These are phyloP conservation scores for Zygosaccharomyces rouxii DNA, from an alignment of 805 yeast genomes.

Conservation along the genomic window DNA sequence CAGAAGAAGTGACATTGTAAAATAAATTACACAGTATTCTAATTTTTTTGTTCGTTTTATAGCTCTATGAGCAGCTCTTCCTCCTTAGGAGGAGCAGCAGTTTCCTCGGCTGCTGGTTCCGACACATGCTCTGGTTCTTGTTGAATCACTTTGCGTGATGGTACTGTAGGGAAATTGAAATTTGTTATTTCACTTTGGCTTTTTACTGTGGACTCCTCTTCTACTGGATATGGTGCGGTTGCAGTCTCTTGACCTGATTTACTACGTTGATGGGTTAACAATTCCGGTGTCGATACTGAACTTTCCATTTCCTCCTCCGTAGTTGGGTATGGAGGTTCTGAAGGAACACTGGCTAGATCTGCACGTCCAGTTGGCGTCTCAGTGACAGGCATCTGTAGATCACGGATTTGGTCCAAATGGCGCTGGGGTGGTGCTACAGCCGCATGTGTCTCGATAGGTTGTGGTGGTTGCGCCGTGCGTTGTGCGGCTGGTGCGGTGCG, in stretches of 20 bases:
- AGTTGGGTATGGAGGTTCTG: conserved; percentile 31
- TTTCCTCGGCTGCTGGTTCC: conserved; percentile 7
- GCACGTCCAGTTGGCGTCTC: background rate
- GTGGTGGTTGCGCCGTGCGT: background rate
- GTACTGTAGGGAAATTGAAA: conserved; percentile 41
- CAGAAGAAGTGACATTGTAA: conserved; percentile 64
- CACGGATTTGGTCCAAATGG: conserved; percentile 9
- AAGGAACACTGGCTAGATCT: conserved; percentile 12
- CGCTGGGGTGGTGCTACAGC: conserved; percentile 2
- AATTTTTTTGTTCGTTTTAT: conserved; percentile 8
- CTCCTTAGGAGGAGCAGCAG: conserved; percentile 10
- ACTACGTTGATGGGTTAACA: background rate
- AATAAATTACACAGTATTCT: background rate
- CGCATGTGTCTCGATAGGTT: background rate
- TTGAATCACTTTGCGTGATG: conserved; percentile 27
- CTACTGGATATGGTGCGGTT: conserved; percentile 22
- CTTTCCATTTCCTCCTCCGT: conserved; percentile 16
- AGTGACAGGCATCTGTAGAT: conserved; percentile 5
- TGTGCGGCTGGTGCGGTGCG: background rate
- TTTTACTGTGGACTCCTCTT: conserved; percentile 6
- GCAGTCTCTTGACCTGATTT: background rate
- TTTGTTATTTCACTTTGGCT: conserved; percentile 24
- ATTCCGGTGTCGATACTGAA: background rate
- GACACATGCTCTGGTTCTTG: conserved; percentile 1
- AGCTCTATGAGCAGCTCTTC: conserved; percentile 33